Evolutionary conservation across 1,139 yeast species (phyloP), one percentile per base, ranked within the genome.

Genomic region (Taphrina confusa): DNA sequence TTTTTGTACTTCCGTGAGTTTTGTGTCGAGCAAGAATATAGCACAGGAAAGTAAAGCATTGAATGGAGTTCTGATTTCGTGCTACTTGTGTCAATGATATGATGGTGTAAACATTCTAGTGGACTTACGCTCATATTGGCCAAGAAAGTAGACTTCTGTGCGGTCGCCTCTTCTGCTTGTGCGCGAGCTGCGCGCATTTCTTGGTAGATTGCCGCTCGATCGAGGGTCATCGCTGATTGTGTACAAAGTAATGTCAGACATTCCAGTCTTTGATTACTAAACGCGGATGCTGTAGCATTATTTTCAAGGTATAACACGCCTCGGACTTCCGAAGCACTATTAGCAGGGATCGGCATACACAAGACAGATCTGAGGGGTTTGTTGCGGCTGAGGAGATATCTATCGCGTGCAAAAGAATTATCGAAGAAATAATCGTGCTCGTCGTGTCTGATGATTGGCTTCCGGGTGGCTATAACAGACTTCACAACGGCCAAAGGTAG

Each of bases 21-120:
- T 88, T 2, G 94, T 85, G 66, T 85, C 92, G 60, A 86, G 76
- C 4, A 95, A 87, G 65, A 90, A 86, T 12, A 92, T 85, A 0
- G 95, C 87, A 96, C 89, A 88, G 64, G 96, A 96, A 51, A 89
- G 76, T 27, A 90, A 89, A 71, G 96, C 97, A 72, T 89, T 90
- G 66, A 90, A 75, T 2, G 97, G 97, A 0, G 97, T 90, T 66
- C 96, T 79, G 69, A 90, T 79, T 73, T 90, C 97, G 70, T 90
- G 96, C 0, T 96, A 87, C 11, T 3, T 89, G 89, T 71, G 89
- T 90, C 8, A 42, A 31, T 23, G 11, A 9, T 39, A 18, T 8
- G 9, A 9, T 39, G 9, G 12, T 30, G 33, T 11, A 22, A 20
- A 12, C 16, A 18, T 8, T 11, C 37, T 5, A 18, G 37, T 16